Conservation (phyloP, 108 stramenopile genomes). For the Cyclotella atomus region DNA sequence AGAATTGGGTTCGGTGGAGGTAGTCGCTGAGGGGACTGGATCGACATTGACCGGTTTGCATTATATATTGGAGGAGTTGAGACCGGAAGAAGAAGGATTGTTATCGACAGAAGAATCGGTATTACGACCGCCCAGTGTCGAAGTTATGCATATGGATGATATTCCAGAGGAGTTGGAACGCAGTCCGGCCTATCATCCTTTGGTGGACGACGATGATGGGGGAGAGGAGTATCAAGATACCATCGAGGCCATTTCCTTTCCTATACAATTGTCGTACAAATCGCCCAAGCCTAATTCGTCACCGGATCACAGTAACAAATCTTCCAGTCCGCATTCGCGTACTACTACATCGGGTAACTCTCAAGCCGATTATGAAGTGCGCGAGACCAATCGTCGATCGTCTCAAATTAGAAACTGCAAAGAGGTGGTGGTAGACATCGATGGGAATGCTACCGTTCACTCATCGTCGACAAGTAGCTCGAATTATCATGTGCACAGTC, state of each 20-base stretch:
- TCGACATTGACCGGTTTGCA: background rate
- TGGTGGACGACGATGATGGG: constrained; percentile 3
- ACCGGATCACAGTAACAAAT: constrained; percentile 7
- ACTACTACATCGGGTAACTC: constrained; percentile 9
- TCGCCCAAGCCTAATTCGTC: constrained; percentile 1
- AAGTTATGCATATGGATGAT: too few species aligned
- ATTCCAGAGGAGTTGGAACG: too few species aligned
- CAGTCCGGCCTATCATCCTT: constrained; percentile 20
- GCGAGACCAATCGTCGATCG: constrained; percentile 33
- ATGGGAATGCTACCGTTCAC: constrained; percentile 42
- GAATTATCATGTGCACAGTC: constrained; percentile 30
- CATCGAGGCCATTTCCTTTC: background rate
- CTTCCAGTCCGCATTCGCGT: constrained; percentile 18
- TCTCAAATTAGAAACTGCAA: background rate
- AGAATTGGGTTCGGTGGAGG: constrained; percentile 3
- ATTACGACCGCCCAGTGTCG: constrained; percentile 1
- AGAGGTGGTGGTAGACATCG: constrained; percentile 23
- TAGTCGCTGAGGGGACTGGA: background rate
- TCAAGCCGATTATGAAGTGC: constrained; percentile 34
- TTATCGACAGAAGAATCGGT: background rate
- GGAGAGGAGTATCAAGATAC: background rate
- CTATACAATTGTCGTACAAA: background rate
- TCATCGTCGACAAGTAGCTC: constrained; percentile 46
- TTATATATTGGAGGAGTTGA: background rate
- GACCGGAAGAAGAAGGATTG: background rate